Evolutionary conservation across 208 protist genomes (phyloP).

Genomic region (Trypanosoma avium): DNA sequence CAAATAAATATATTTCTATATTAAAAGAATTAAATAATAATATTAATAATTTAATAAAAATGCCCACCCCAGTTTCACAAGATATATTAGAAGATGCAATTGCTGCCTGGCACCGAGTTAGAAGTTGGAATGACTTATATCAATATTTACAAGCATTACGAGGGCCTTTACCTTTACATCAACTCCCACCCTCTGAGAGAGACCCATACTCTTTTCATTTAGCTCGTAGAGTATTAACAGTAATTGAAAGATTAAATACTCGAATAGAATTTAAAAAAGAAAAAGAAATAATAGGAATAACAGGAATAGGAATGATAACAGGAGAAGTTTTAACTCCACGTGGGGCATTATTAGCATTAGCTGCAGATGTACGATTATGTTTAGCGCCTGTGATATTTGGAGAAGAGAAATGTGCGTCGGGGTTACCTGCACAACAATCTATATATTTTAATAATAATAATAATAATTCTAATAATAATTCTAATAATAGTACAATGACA

Average conservation of each 20-base stretch:
- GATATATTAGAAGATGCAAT: constrained; percentile 25
- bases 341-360: constrained; percentile 16
- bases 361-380: constrained; percentile 11
- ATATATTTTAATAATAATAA: too few relatives aligned
- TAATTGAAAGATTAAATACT: constrained; percentile 11
- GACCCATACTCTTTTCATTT: constrained; percentile 25
- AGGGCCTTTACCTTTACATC: background rate
- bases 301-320: background rate
- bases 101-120: constrained; percentile 10
- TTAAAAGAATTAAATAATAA: too few relatives aligned
- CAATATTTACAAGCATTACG: constrained; percentile 16
- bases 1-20: too few relatives aligned
- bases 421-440: too few relatives aligned
- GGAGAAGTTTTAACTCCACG: constrained; percentile 10
- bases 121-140: constrained; percentile 12
- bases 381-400: too few relatives aligned
- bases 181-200: background rate
- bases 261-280: background rate
- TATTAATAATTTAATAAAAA: background rate
- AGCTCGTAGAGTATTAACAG: constrained; percentile 14
- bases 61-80: constrained; percentile 5
- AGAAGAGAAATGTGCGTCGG: background rate
- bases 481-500: background rate
- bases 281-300: too few relatives aligned
- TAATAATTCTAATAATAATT: too few relatives aligned